Evolutionary conservation across 192 early-diverging fungal genomes (phyloP).

Genomic region (Umbelopsis isabellina): DNA sequence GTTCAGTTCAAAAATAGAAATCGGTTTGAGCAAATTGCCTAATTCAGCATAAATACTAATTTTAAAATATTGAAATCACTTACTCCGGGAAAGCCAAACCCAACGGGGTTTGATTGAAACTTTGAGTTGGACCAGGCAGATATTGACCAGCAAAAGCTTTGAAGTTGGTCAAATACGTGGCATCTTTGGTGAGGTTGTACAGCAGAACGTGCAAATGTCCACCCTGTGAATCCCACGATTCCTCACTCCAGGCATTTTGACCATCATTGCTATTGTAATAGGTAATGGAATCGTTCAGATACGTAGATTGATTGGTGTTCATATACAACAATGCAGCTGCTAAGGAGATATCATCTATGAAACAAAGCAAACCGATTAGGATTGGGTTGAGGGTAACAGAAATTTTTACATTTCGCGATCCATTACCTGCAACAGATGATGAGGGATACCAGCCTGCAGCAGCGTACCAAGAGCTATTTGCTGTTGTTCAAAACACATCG

Average conservation of each 20-base stretch:
- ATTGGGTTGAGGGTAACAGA: neutral
- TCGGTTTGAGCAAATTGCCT: neutral
- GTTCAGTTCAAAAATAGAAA: constrained; percentile 1
- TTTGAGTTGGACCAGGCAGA: constrained; percentile 35
- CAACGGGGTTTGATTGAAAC: constrained; percentile 50
- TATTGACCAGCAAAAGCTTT: constrained; percentile 39
- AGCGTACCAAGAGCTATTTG: constrained; percentile 23
- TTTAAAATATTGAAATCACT: constrained; percentile 31
- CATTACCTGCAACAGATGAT: neutral
- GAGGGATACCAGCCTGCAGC: constrained; percentile 46
- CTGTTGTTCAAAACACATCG: neutral
- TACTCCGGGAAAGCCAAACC: constrained; percentile 46
- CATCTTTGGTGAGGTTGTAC: constrained; percentile 47
- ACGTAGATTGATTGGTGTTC: constrained; percentile 39
- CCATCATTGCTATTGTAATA: constrained; percentile 25
- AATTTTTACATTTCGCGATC: neutral
- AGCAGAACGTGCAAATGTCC: constrained; percentile 46
- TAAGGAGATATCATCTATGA: constrained; percentile 49
- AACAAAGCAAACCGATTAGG: neutral
- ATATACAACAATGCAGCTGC: constrained; percentile 52
- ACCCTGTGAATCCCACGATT: constrained; percentile 59
- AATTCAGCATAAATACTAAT: constrained; percentile 22
- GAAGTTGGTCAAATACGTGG: constrained; percentile 36
- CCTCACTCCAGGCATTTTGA: constrained; percentile 33
- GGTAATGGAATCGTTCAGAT: constrained; percentile 38